Percentiles rank a stretch among this genome's conserved stretches.
Conservation (phyloP, 805 yeast genomes). For the Nakazawaea populi region DNA sequence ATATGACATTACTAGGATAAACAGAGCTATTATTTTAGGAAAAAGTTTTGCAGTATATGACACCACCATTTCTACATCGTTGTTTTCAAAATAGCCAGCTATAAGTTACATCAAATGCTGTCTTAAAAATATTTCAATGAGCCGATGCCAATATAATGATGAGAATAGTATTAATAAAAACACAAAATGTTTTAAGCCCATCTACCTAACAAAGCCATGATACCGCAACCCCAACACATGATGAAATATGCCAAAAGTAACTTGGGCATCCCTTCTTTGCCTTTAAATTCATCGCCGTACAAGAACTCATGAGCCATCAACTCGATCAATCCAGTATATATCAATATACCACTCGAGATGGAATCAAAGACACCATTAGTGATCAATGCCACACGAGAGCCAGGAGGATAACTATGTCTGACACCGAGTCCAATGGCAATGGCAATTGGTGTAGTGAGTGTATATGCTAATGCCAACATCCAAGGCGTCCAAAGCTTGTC, state of each 20-base stretch:
- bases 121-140: too few relatives aligned
- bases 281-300: slow-evolving; percentile 38
- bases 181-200: slow-evolving; percentile 46
- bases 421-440: slow-evolving; percentile 76
- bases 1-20: too few relatives aligned
- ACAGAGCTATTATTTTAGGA: too few relatives aligned
- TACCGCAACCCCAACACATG: slow-evolving; percentile 52
- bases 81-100: too few relatives aligned
- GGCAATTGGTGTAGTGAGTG: slow-evolving; percentile 61
- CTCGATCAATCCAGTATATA: slow-evolving; percentile 72
- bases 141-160: not conserved
- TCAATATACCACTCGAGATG: slow-evolving; percentile 63
- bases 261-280: slow-evolving; percentile 32
- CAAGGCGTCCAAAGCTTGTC: slow-evolving; percentile 43
- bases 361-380: slow-evolving; percentile 64
- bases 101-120: too few relatives aligned
- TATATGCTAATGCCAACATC: slow-evolving; percentile 41
- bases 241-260: slow-evolving; percentile 34
- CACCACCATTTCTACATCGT: too few relatives aligned
- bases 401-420: slow-evolving; percentile 48
- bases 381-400: slow-evolving; percentile 46
- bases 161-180: not conserved
- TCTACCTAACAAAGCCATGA: slow-evolving; percentile 71
- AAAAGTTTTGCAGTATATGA: too few relatives aligned
- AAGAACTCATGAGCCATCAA: slow-evolving; percentile 70